Evolutionary conservation across 352 stramenopile genomes (phyloP).

Genomic region (Pythium folliculosum): DNA sequence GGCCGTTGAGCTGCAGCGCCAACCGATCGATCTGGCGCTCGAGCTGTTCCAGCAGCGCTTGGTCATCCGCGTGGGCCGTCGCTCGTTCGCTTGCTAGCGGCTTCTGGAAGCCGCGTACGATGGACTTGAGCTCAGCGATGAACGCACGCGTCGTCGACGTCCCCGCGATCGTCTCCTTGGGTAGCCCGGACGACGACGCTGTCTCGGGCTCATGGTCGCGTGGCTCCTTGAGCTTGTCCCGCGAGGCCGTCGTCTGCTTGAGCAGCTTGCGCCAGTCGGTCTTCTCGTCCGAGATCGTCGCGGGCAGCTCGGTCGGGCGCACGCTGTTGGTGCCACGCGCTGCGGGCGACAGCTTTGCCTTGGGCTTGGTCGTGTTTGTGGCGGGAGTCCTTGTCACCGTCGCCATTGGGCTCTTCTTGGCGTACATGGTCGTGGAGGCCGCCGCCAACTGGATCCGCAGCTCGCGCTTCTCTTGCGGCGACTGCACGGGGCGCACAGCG

Average conservation of each 20-base stretch:
- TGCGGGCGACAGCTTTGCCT: constrained; percentile 6
- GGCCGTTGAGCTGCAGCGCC: constrained; percentile 40
- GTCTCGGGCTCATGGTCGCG: not conserved
- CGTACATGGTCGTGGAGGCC: constrained; percentile 14
- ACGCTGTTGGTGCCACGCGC: constrained; percentile 38
- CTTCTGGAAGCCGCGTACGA: constrained; percentile 53
- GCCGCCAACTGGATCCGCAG: constrained; percentile 36
- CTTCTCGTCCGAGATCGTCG: constrained; percentile 58
- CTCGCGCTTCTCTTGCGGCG: constrained; percentile 42
- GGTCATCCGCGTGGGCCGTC: not conserved
- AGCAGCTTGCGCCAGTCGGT: constrained; percentile 72
- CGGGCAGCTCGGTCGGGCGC: constrained; percentile 43
- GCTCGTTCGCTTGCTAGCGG: constrained; percentile 5
- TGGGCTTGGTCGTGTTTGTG: not conserved
- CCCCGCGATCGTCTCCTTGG: not conserved
- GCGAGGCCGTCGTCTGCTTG: constrained; percentile 33
- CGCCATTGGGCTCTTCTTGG: not conserved
- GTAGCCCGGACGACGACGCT: not conserved
- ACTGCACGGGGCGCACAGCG: constrained; percentile 22
- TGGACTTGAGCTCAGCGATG: constrained; percentile 50
- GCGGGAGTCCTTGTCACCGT: not conserved
- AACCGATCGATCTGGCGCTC: constrained; percentile 58
- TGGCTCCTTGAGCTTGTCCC: not conserved
- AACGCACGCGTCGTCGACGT: constrained; percentile 38
- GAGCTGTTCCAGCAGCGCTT: constrained; percentile 47